Base-by-base conservation (phyloP, 2,329 filamentous ascomycete genomes). In the Aspergillus alliaceus region DNA sequence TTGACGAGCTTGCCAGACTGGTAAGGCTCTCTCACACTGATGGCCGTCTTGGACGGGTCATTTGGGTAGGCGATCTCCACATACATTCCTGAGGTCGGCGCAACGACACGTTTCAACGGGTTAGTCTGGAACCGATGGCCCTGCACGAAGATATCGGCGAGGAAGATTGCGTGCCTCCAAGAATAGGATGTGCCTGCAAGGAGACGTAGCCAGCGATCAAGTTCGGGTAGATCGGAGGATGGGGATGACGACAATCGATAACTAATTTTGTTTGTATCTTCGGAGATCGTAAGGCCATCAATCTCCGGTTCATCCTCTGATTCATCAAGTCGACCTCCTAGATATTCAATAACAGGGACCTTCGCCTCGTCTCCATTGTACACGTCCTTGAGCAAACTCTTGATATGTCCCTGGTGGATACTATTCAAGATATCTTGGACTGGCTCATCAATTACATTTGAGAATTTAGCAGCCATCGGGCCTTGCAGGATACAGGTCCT, bases 41-140 rank as follows among this genome's bases (percentile, higher is more conserved):
- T 96, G 53, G 87, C 83, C 2, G 93, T 98, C 79, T 90, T 93
- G 58, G 84, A 77, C 4, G 93, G 88, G 40, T 96, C 87, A 58
- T 93, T 88, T 22, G 93, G 92, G 70, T 93, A 79, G 22, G 83
- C 75, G 60, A 99, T 90, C 78, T 99, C 95, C 32, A 99, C 91
- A 58, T 92, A 89, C 75, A 98, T 86, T 47, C 95, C 95, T 32
- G 88, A 87, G 14, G 87, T 85, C 14, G 95, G 95, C 11, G 90
- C 88, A 64, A 98, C 93, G 58, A 99, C 92, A 56, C 93, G 88
- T 72, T 88, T 90, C 79, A 97, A 90, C 0, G 95, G 96, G 78
- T 99, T 99, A 57, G 91, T 96, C 80, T 98, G 91, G 80, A 96
- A 98, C 71, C 96, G 92, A 75, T 96, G 90, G 15, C 93, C 95